Conservation (phyloP, 192 early-diverging fungal species). For the Backusella parvicylindrica region DNA sequence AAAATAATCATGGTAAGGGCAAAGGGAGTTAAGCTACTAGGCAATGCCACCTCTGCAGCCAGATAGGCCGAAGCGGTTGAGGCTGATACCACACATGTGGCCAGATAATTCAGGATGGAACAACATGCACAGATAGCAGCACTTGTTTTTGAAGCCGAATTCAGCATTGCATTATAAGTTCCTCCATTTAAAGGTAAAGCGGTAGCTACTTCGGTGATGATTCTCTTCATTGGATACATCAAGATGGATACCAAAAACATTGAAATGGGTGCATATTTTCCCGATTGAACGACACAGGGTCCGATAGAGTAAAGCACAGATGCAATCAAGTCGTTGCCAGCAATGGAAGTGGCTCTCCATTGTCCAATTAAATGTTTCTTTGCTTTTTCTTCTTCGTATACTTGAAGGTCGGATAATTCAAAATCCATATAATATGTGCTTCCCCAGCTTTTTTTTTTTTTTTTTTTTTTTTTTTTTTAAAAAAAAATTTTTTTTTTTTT, state of each 20-base stretch:
- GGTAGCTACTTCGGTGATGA: slow-evolving; percentile 50
- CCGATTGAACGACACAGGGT: slow-evolving; percentile 37
- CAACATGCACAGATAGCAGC: slow-evolving; percentile 47
- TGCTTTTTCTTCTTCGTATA: background rate
- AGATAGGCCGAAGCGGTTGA: slow-evolving; percentile 50
- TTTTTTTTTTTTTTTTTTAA: background rate
- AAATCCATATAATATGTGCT: slow-evolving; percentile 40
- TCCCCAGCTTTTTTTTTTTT: slow-evolving; percentile 27
- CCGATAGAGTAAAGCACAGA: slow-evolving; percentile 54
- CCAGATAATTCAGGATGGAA: slow-evolving; percentile 47
- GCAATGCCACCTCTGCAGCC: slow-evolving; percentile 35
- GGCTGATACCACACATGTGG: slow-evolving; percentile 50
- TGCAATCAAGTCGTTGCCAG: slow-evolving; percentile 53
- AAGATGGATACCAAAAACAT: slow-evolving; percentile 43
- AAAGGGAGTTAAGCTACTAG: slow-evolving; percentile 33
- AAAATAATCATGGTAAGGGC: slow-evolving; percentile 42
- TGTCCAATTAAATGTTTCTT: slow-evolving; percentile 29
- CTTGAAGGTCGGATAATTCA: slow-evolving; percentile 11
- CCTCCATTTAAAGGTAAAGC: slow-evolving; percentile 55
- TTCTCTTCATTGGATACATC: slow-evolving; percentile 47
- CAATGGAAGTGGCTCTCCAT: slow-evolving; percentile 43
- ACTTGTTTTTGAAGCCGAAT: slow-evolving; percentile 43
- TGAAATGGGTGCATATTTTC: slow-evolving; percentile 53
- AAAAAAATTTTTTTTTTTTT: background rate
- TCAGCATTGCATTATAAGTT: slow-evolving; percentile 44